These are phyloP conservation scores for Ceratobasidium sp. DNA, from an alignment of 1,284 basidiomycete species.

Conservation along the genomic window DNA sequence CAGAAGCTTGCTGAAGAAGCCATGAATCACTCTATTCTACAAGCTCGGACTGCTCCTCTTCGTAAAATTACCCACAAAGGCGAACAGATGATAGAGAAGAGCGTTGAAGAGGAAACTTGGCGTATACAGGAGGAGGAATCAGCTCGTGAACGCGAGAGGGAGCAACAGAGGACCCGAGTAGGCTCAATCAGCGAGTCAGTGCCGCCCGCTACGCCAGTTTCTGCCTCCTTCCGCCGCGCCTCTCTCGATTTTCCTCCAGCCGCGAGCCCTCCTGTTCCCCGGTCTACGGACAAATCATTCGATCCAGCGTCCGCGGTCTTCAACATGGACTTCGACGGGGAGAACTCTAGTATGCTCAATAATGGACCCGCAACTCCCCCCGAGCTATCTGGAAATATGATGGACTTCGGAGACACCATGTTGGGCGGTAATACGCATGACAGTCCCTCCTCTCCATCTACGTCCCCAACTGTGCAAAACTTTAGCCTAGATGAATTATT, in stretches of 20 bases:
- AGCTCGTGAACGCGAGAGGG: constrained; percentile 64
- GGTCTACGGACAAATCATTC: constrained; percentile 21
- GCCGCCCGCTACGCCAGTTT: background rate
- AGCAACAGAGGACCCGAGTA: constrained; percentile 72
- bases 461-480: constrained; percentile 26
- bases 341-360: constrained; percentile 11
- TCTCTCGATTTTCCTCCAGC: constrained; percentile 52
- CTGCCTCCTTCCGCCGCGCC: constrained; percentile 64
- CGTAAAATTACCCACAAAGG: constrained; percentile 92
- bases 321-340: constrained; percentile 42
- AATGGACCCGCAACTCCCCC: constrained; percentile 38
- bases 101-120: constrained; percentile 62
- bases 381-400: constrained; percentile 14
- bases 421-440: background rate
- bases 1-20: constrained; percentile 82
- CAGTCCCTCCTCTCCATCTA: constrained; percentile 25
- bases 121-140: constrained; percentile 52
- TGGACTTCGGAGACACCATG: background rate
- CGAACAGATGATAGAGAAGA: constrained; percentile 83
- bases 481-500: constrained; percentile 40
- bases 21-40: constrained; percentile 83
- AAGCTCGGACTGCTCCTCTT: constrained; percentile 73
- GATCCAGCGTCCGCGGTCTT: constrained; percentile 44
- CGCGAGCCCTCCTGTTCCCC: constrained; percentile 42
- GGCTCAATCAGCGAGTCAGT: constrained; percentile 22